phyloP scores from a whole-genome alignment of 169 alveolate species.

The Cryptosporidium parvum region DNA sequence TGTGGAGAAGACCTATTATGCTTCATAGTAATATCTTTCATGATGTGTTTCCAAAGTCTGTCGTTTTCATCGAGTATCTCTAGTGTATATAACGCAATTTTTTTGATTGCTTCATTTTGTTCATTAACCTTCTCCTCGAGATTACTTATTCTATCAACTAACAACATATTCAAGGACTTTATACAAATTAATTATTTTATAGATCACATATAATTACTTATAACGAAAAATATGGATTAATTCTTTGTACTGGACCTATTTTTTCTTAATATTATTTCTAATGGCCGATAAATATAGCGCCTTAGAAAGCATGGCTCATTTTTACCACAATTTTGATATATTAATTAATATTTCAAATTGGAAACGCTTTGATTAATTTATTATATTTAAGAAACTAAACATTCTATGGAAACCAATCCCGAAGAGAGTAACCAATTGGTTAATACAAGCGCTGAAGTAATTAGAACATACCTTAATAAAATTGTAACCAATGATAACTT shows the following conservation, averaged over 20 bases:
- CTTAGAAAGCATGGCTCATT: slow-evolving; percentile 4
- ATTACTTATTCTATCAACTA: slow-evolving; percentile 16
- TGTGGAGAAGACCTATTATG: no score
- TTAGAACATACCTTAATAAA: neutral
- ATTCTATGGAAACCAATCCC: neutral
- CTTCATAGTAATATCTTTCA: slow-evolving; percentile 2
- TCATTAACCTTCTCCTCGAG: slow-evolving; percentile 41
- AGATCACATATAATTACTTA: neutral
- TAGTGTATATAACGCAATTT: slow-evolving; percentile 29
- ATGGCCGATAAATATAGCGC: neutral
- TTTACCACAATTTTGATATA: neutral
- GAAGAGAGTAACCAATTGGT: neutral
- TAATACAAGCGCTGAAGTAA: neutral
- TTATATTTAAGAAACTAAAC: neutral
- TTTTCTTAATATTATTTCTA: neutral
- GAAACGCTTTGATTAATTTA: neutral
- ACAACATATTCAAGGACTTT: neutral
- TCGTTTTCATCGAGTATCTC: slow-evolving; percentile 69
- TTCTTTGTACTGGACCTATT: slow-evolving; percentile 13
- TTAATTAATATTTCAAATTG: neutral
- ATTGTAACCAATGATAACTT: slow-evolving; percentile 43
- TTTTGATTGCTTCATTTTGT: slow-evolving; percentile 64
- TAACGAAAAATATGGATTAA: neutral
- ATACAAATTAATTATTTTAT: neutral
- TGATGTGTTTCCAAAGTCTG: slow-evolving; percentile 47